Evolutionary conservation across 2,329 filamentous ascomycete genomes (phyloP).

Genomic region (Alternaria triticimaculans): DNA sequence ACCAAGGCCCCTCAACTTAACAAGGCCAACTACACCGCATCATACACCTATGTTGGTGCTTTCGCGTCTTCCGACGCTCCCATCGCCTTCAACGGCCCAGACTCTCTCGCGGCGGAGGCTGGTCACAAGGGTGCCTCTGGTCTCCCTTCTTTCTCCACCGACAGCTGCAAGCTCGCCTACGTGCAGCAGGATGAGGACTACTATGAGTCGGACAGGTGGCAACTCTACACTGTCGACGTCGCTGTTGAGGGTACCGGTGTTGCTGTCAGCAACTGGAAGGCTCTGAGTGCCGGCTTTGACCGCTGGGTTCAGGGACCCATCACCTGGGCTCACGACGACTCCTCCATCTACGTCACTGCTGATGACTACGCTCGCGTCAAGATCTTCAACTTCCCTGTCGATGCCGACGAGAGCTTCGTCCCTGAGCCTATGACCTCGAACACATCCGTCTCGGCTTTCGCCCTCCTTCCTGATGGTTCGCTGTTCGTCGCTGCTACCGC

Average conservation of each 20-base stretch:
- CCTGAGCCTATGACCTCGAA: constrained; percentile 53
- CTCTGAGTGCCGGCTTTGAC: constrained; percentile 38
- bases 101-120: constrained; percentile 40
- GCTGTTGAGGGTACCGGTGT: constrained; percentile 24
- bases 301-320: constrained; percentile 37
- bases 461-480: constrained; percentile 65
- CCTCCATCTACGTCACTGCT: constrained; percentile 43
- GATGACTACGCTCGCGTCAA: constrained; percentile 44
- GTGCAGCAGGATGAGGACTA: constrained; percentile 70
- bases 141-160: constrained; percentile 75
- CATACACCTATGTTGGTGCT: constrained; percentile 77
- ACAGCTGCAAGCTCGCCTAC: constrained; percentile 75
- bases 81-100: constrained; percentile 44
- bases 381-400: constrained; percentile 68
- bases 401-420: constrained; percentile 58
- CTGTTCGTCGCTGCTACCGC: constrained; percentile 50
- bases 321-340: constrained; percentile 40
- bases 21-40: constrained; percentile 78
- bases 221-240: constrained; percentile 49
- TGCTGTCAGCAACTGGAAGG: constrained; percentile 40
- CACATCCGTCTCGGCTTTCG: constrained; percentile 50
- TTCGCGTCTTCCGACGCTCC: constrained; percentile 63
- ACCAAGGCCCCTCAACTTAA: constrained; percentile 76
- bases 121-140: constrained; percentile 68
- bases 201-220: constrained; percentile 83